A percentile compares a stretch with the other conserved stretches of the same genome.
These are phyloP conservation scores for Neofusicoccum umdonicola DNA, from an alignment of 2,329 filamentous ascomycete species.

Conservation along the genomic window DNA sequence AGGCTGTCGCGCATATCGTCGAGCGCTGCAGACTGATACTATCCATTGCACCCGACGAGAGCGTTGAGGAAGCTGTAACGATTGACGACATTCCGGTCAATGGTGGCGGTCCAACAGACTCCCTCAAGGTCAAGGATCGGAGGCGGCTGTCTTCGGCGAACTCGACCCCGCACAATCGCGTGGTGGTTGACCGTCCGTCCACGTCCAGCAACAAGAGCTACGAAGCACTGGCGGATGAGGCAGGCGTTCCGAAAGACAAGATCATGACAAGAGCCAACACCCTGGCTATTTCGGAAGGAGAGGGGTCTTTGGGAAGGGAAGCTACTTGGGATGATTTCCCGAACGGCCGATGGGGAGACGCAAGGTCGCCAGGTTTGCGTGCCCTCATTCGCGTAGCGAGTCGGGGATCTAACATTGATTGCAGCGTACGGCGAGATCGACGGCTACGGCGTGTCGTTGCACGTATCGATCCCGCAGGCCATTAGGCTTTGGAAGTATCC, in stretches of 20 bases:
- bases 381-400: not conserved
- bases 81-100: slow-evolving; percentile 41
- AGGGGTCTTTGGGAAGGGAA: slow-evolving; percentile 84
- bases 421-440: slow-evolving; percentile 90
- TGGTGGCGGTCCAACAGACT: slow-evolving; percentile 30
- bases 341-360: slow-evolving; percentile 93
- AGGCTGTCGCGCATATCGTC: slow-evolving; percentile 89
- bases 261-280: slow-evolving; percentile 80
- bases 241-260: slow-evolving; percentile 68
- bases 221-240: slow-evolving; percentile 74
- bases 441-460: slow-evolving; percentile 94
- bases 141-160: slow-evolving; percentile 75
- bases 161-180: slow-evolving; percentile 80
- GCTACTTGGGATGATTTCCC: slow-evolving; percentile 99
- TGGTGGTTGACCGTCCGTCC: slow-evolving; percentile 70
- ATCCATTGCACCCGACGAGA: slow-evolving; percentile 33
- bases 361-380: slow-evolving; percentile 65
- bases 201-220: slow-evolving; percentile 48
- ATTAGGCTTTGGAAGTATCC: slow-evolving; percentile 84
- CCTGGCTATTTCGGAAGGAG: slow-evolving; percentile 89
- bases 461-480: slow-evolving; percentile 83
- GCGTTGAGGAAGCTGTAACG: slow-evolving; percentile 51
- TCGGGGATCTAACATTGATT: not conserved
- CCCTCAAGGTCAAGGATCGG: slow-evolving; percentile 29
- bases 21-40: slow-evolving; percentile 84